phyloP scores from a whole-genome alignment of 2,329 filamentous ascomycete genomes.

The Diaporthe batatas region DNA sequence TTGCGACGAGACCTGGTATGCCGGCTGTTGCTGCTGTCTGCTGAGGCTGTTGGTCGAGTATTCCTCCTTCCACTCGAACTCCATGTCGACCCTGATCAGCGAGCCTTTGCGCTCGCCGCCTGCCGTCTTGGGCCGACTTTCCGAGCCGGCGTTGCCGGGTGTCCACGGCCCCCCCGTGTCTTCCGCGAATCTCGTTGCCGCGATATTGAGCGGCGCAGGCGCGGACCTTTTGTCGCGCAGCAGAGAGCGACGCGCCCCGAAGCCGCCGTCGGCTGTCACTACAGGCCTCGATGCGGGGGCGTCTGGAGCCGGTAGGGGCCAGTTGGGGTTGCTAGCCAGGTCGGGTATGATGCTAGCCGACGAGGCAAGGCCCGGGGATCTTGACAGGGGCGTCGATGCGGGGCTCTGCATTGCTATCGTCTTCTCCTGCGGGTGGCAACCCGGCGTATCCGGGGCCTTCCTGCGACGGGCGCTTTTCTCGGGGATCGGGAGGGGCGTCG shows the following conservation, averaged over 20 bases:
- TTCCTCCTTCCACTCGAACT: slow-evolving; percentile 34
- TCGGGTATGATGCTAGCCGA: slow-evolving; percentile 31
- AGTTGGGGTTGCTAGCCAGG: slow-evolving; percentile 36
- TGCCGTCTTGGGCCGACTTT: slow-evolving; percentile 13
- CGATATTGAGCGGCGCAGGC: slow-evolving; percentile 41
- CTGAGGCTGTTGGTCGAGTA: neutral
- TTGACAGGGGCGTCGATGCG: slow-evolving; percentile 37
- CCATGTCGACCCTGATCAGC: slow-evolving; percentile 14
- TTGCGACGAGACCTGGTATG: neutral
- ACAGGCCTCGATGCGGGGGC: neutral
- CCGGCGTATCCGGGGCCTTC: slow-evolving; percentile 3
- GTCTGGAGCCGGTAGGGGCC: slow-evolving; percentile 40
- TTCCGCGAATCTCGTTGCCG: slow-evolving; percentile 37
- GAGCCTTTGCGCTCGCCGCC: slow-evolving; percentile 18
- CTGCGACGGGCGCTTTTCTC: slow-evolving; percentile 36
- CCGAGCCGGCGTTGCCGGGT: neutral
- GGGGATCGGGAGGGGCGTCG: slow-evolving; percentile 36
- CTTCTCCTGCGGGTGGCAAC: slow-evolving; percentile 16
- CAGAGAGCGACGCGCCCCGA: slow-evolving; percentile 20
- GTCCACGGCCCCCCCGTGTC: slow-evolving; percentile 37
- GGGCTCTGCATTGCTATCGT: neutral
- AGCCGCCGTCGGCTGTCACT: slow-evolving; percentile 11
- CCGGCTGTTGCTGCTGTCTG: neutral
- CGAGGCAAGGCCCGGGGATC: slow-evolving; percentile 35
- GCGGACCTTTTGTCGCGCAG: slow-evolving; percentile 34